Percentiles rank a stretch among this genome's conserved stretches.
These are phyloP conservation scores for Evansstolkia leycettana DNA, from an alignment of 495 filamentous ascomycete genomes.

Conservation along the genomic window DNA sequence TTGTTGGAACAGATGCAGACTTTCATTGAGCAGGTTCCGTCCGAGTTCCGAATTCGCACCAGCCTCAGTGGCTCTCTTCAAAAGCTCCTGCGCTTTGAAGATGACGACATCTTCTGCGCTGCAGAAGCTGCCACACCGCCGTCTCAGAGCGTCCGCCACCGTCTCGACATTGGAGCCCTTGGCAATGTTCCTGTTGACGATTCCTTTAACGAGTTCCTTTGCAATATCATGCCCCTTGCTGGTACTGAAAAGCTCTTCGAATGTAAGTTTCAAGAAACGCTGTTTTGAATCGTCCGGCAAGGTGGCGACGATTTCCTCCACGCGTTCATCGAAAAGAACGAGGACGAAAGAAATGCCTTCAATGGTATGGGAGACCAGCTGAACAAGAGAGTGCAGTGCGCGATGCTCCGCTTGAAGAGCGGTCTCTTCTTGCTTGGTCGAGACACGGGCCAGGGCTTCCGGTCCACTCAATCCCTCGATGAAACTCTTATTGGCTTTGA, in stretches of 20 bases:
- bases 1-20: slow-evolving; percentile 73
- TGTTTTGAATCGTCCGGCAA: slow-evolving; percentile 57
- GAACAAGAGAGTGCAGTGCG: slow-evolving; percentile 72
- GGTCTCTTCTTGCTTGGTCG: slow-evolving; percentile 76
- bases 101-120: slow-evolving; percentile 92
- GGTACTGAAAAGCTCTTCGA: slow-evolving; percentile 72
- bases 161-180: slow-evolving; percentile 94
- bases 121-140: slow-evolving; percentile 92
- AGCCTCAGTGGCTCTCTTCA: slow-evolving; percentile 75
- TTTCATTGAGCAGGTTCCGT: slow-evolving; percentile 78
- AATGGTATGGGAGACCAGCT: slow-evolving; percentile 71
- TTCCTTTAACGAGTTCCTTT: slow-evolving; percentile 91
- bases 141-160: slow-evolving; percentile 79
- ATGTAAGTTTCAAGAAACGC: slow-evolving; percentile 64
- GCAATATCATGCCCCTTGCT: slow-evolving; percentile 75
- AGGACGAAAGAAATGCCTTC: slow-evolving; percentile 93
- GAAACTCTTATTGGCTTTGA: slow-evolving; percentile 71
- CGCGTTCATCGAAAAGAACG: slow-evolving; percentile 83
- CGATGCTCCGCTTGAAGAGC: slow-evolving; percentile 87
- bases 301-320: slow-evolving; percentile 75
- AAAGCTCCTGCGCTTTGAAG: slow-evolving; percentile 92
- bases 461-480: slow-evolving; percentile 88
- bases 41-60: slow-evolving; percentile 60
- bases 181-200: slow-evolving; percentile 94
- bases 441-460: slow-evolving; percentile 56